phyloP scores from a whole-genome alignment of 75 land plant genomes.

The Pseudotsuga menziesii region DNA sequence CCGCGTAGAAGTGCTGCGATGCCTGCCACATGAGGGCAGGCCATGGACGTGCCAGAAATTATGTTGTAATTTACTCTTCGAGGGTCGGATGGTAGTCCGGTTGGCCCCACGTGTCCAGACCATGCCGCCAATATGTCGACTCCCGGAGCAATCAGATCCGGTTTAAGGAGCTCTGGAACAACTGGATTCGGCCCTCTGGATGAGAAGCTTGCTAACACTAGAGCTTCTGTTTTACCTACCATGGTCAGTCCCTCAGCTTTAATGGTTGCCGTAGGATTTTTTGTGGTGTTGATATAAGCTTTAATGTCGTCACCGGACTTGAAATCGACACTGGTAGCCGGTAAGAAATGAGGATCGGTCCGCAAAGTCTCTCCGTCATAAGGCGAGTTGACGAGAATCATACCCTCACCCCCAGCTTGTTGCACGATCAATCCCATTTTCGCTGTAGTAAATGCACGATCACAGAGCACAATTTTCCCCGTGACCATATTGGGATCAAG shows the following conservation, averaged over 20 bases:
- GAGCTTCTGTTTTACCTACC: conserved; percentile 43
- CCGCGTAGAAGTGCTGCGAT: conserved; percentile 65
- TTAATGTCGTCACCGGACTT: conserved; percentile 16
- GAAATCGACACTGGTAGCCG: conserved; percentile 48
- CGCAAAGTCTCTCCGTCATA: too few relatives aligned
- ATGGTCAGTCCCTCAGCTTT: conserved; percentile 44
- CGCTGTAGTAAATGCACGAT: conserved; percentile 55
- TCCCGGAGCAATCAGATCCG: conserved; percentile 68
- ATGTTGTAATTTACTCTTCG: conserved; percentile 57
- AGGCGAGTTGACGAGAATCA: too few relatives aligned
- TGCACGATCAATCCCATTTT: conserved; percentile 16
- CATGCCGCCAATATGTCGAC: conserved; percentile 78
- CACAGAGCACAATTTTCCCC: conserved; percentile 77
- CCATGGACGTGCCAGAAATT: conserved; percentile 80
- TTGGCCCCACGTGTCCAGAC: conserved; percentile 50
- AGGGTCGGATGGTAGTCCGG: conserved; percentile 31
- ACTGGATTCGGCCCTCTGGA: conserved; percentile 63
- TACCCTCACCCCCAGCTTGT: too few relatives aligned
- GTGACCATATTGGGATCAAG: conserved; percentile 37
- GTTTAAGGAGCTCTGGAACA: conserved; percentile 56
- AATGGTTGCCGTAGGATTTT: conserved; percentile 42
- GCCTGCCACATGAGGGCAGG: conserved; percentile 87
- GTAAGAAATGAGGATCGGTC: too few relatives aligned
- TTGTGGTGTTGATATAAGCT: conserved; percentile 23
- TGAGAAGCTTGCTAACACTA: conserved; percentile 70